These are phyloP conservation scores for Ceratopteris richardii DNA, from an alignment of 75 land plant species.

Conservation along the genomic window DNA sequence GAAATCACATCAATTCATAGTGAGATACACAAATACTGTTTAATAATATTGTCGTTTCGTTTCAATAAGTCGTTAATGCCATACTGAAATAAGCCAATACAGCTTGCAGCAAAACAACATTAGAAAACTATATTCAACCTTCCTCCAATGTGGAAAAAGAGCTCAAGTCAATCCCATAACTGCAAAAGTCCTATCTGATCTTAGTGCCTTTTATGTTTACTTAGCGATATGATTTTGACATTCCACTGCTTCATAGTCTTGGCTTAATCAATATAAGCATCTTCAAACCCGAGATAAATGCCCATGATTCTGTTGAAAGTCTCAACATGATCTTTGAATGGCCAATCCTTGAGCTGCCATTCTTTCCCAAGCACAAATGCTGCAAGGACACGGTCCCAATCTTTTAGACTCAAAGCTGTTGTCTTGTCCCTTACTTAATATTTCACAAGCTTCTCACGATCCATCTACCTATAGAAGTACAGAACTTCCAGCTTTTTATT, in stretches of 20 bases:
- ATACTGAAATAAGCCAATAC: too few species aligned
- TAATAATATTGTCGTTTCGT: too few species aligned
- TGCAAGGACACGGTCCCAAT: slow-evolving; percentile 95
- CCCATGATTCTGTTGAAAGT: slow-evolving; percentile 86
- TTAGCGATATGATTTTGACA: slow-evolving; percentile 91
- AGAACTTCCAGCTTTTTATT: slow-evolving; percentile 56
- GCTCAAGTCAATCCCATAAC: slow-evolving; percentile 88
- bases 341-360: slow-evolving; percentile 99
- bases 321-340: slow-evolving; percentile 90
- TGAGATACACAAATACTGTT: too few species aligned
- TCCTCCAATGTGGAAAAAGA: slow-evolving; percentile 56
- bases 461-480: slow-evolving; percentile 79
- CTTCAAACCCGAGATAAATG: slow-evolving; percentile 89
- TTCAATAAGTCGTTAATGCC: too few species aligned
- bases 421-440: slow-evolving; percentile 96
- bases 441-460: slow-evolving; percentile 67
- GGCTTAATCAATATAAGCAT: slow-evolving; percentile 93
- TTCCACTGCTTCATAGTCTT: slow-evolving; percentile 94
- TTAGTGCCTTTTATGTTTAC: slow-evolving; percentile 95
- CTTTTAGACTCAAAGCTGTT: slow-evolving; percentile 55
- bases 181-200: slow-evolving; percentile 91
- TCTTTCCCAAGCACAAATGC: slow-evolving; percentile 95
- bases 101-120: neutral
- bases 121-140: slow-evolving; percentile 2
- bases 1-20: too few species aligned